Conservation (phyloP, 257 asterid genomes). For the Plectranthus barbatus region DNA sequence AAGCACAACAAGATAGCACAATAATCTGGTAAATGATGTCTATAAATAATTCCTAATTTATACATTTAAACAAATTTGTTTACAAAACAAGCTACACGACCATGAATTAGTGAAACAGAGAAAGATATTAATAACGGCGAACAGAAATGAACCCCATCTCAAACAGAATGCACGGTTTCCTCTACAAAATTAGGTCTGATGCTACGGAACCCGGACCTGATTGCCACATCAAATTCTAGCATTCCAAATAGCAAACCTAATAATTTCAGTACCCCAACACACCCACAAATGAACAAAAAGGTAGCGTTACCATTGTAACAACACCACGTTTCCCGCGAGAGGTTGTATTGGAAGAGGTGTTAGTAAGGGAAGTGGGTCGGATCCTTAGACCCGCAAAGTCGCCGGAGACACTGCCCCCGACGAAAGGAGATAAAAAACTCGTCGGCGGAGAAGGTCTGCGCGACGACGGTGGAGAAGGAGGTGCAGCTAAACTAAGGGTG, state of each 20-base stretch:
- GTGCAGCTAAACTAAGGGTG: slow-evolving; percentile 13
- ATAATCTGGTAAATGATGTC: background rate
- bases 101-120: no score
- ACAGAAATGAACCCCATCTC: background rate
- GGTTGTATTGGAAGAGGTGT: slow-evolving; percentile 26
- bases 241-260: slow-evolving; percentile 5
- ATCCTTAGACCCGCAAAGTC: slow-evolving; percentile 60
- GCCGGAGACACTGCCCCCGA: slow-evolving; percentile 40
- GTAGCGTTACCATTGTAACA: slow-evolving; percentile 60
- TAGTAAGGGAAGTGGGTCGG: slow-evolving; percentile 51
- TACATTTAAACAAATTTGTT: background rate
- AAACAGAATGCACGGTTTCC: background rate
- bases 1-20: background rate
- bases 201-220: background rate
- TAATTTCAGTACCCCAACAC: background rate
- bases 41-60: background rate
- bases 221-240: background rate
- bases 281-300: background rate
- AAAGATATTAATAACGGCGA: background rate
- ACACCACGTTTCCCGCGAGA: slow-evolving; percentile 57
- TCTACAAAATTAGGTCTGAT: background rate
- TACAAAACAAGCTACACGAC: background rate
- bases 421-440: slow-evolving; percentile 43
- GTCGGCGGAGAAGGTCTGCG: slow-evolving; percentile 31
- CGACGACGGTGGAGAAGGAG: slow-evolving; percentile 23